Evolutionary conservation across 1,284 basidiomycete genomes (phyloP), one percentile per base, ranked within the genome.

Genomic region (Tilletia horrida): DNA sequence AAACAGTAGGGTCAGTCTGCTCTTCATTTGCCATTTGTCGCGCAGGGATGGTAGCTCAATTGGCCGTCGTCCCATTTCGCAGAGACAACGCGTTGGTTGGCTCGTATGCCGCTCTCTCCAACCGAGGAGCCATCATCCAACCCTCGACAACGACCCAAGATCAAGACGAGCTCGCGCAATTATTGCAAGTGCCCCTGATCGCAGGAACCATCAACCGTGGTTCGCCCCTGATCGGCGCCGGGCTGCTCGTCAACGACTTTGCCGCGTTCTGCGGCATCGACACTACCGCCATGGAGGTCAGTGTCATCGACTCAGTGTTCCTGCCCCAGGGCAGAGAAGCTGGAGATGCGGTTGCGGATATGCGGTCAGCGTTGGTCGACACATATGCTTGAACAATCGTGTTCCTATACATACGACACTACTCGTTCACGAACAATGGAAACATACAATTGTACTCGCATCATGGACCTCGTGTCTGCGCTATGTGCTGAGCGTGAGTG

Each of bases 211-310:
- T 99, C 66, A 99, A 98, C 84, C 90, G 96, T 80, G 95, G 95
- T 78, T 96, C 93, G 62, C 94, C 97, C 78, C 92, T 98, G 52
- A 90, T 99, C 75, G 96, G 96, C 62, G 96, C 95, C 7, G 96
- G 96, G 27, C 86, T 98, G 63, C 92, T 99, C 67, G 96, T 97
- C 69, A 99, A 99, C 81, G 94, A 98, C 83, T 98, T 94, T 93
- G 93, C 91, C 84, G 95, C 96, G 18, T 98, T 98, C 83, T 73
- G 73, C 27, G 79, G 77, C 2, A 69, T 75, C 29, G 78, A 80
- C 40, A 76, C 95, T 66, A 97, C 95, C 25, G 96, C 96, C 21
- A 97, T 95, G 64, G 96, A 99, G 84, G 92, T 97, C 82, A 92
- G 90, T 77, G 96, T 99, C 63, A 96, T 98, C 75, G 96, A 99